Evolutionary conservation across 2,329 filamentous ascomycete species (phyloP), one percentile per base, ranked within the genome.

Genomic region (Cladosporium austrohemisphaericum): DNA sequence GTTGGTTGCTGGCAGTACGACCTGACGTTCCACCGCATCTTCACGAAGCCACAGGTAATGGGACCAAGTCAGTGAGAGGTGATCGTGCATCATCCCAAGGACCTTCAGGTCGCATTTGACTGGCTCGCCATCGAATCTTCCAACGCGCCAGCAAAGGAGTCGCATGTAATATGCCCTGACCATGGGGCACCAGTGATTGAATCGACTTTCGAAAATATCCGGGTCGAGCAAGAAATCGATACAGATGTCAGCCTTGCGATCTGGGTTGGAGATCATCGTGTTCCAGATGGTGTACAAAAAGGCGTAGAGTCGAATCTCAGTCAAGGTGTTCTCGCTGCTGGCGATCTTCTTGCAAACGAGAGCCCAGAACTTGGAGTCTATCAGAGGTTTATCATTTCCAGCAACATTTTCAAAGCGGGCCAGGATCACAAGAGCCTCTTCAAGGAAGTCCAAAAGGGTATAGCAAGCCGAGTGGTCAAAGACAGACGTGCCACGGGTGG

Each of bases 101-200:
- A 94, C 88, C 57, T 54, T 35, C 4, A 58, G 28, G n/a, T 64
- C 58, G 14, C 46, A 54, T 36, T 80, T 79, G 8, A 46, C 41
- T 18, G 80, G 74, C 38, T 77, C 79, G 13, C 84, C 88, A 45
- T 83, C 80, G 61, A 86, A 86, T 55, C 91, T 79, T 56, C 86
- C 92, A 40, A 96, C 74, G 52, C 90, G 81, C 91, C 91, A 96
- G 68, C 89, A 95, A 18, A 95, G 69, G 41, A 96, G 72, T 38
- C 91, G 87, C 79, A 95, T 93, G 65, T 85, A 96, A 67, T 95
- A 96, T 11, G 89, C 86, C 53, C 91, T 81, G 18, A 95, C 88
- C 91, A 95, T 95, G 0, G 91, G 89, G 62, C 88, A 95, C 90
- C 91, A 95, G 62, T 95, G 89, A 62, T 86, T 92, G 70, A 95